Evolutionary conservation across 768 basidiomycete species (phyloP).

Genomic region (Suillus luteus): DNA sequence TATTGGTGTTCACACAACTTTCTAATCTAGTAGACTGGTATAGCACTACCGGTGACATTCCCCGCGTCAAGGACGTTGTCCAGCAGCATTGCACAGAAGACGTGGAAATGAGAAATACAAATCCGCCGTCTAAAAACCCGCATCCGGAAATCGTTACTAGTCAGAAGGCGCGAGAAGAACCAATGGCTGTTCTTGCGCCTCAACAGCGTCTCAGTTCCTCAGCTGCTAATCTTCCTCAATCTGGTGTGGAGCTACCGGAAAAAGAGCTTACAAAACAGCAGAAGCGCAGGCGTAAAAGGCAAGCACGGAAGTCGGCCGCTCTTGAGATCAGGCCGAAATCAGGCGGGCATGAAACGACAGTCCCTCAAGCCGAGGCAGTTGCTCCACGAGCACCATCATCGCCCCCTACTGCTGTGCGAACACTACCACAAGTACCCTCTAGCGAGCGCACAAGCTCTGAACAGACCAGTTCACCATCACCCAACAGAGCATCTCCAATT

Average conservation of each 20-base stretch:
- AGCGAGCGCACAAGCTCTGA: neutral
- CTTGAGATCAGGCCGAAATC: neutral
- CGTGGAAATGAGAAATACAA: neutral
- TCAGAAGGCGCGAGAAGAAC: neutral
- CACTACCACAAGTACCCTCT: neutral
- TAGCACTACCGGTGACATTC: constrained; percentile 13
- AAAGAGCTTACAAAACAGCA: neutral
- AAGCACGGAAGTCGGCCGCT: neutral
- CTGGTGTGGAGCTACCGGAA: too few species aligned
- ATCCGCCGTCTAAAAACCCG: neutral
- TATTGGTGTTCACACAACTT: neutral
- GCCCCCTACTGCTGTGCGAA: neutral
- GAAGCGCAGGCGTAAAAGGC: constrained; percentile 3
- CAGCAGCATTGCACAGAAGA: constrained; percentile 9
- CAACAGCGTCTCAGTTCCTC: neutral
- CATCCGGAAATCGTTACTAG: too few species aligned
- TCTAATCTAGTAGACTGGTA: constrained; percentile 30
- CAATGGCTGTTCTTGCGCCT: neutral
- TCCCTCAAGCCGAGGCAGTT: neutral
- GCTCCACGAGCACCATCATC: neutral
- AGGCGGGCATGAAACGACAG: neutral
- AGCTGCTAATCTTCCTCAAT: neutral
- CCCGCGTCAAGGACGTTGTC: constrained; percentile 18
- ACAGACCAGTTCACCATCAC: neutral
- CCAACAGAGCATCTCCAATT: neutral